Base-by-base conservation (phyloP, 1,284 basidiomycete genomes). In the Garcileccinum viscosum region DNA sequence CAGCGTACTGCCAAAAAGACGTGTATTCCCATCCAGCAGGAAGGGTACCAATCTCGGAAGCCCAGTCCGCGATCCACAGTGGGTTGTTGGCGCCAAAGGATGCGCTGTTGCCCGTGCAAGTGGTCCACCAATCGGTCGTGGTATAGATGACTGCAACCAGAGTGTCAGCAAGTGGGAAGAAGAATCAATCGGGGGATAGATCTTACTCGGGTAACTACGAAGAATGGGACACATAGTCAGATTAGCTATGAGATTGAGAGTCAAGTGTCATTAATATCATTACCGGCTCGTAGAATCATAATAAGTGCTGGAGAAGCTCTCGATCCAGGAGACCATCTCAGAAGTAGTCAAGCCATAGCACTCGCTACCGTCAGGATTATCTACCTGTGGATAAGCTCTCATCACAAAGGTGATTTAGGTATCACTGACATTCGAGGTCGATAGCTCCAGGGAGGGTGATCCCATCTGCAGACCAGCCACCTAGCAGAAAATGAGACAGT, bases 1-100 rank as follows among this genome's bases (percentile, higher is more conserved):
- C 84, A 4, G 85, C 84, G 69, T 86, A 88, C 77, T 91, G 89
- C 89, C 89, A 91, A 80, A 92, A 90, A 0, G 89, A 88, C 32
- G 82, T 75, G 74, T 82, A 85, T 75, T 73, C 65, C 86, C 87
- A 90, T 38, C 89, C 88, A 24, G 88, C 85, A 33, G 89, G 89
- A 40, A 90, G 80, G 5, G 84, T 73, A 8, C 88, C 88, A 88
- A 77, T 30, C 76, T 78, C 1, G 85, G n/a, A 84, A 5, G 86
- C 77, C 66, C 84, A 91, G 60, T 82, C 79, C 0, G 91, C 90
- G 44, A 91, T 82, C 86, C 88, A 90, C 0, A 92, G 80, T 2
- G 89, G 88, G 75, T 86, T 87, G 66, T 82, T 84, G 11, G 74
- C 67, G 17, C 77, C 85, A 72, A 90, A 90, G 35, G 81, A 77